These are phyloP conservation scores for Gastrodia elata DNA, from an alignment of 106 monocot species.

Conservation along the genomic window DNA sequence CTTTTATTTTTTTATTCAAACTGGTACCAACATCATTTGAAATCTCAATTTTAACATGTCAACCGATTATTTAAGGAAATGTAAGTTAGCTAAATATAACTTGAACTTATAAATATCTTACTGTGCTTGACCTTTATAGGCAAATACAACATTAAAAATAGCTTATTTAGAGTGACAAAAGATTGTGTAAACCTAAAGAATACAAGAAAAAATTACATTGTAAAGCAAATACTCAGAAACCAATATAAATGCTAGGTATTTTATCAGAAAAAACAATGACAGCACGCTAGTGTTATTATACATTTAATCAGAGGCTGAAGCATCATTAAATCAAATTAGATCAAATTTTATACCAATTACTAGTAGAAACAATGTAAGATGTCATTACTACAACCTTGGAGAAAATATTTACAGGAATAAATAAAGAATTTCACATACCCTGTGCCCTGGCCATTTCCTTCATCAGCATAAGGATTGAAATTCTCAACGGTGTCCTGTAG, in stretches of 20 bases:
- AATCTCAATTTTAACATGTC: neutral
- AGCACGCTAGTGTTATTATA: no score
- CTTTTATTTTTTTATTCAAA: neutral
- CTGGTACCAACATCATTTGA: neutral
- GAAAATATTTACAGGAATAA: neutral
- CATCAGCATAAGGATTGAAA: slow-evolving; percentile 61
- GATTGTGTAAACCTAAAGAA: neutral
- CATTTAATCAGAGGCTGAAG: no score
- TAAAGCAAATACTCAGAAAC: no score
- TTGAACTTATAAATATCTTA: neutral
- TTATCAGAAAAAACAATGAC: no score
- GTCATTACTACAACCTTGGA: neutral
- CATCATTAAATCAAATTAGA: no score
- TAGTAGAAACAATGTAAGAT: neutral
- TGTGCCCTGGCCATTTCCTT: slow-evolving; percentile 58
- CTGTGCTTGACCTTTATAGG: neutral
- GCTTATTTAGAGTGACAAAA: neutral
- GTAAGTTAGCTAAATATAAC: neutral
- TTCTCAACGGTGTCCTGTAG: slow-evolving; percentile 76
- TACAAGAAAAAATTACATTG: no score
- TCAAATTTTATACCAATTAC: neutral
- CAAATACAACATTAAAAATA: neutral
- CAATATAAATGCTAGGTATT: no score
- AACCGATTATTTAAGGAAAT: neutral
- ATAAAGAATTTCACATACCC: slow-evolving; percentile 36